Percentiles rank a stretch among this genome's conserved stretches.
phyloP scores from a whole-genome alignment of 2,329 filamentous ascomycete species.

The Stagonosporopsis chrysanthemi region DNA sequence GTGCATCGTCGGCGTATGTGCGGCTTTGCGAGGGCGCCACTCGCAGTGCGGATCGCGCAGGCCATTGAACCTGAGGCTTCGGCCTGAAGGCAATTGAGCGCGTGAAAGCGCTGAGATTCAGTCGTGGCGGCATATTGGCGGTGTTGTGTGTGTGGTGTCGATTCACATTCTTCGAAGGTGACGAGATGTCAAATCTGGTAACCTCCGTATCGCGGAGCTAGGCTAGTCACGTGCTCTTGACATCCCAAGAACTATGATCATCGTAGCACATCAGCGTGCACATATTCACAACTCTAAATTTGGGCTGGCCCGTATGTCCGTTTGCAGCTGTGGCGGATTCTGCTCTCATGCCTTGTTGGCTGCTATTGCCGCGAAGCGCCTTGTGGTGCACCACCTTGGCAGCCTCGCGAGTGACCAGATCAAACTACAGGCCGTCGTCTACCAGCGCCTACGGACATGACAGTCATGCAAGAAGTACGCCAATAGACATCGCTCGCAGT shows the following conservation, averaged over 20 bases:
- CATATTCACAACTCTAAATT: background rate
- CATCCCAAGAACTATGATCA: background rate
- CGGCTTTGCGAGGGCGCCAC: constrained; percentile 39
- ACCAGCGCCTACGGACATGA: background rate
- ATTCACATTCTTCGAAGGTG: constrained; percentile 26
- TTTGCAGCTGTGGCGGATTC: background rate
- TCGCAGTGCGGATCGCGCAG: constrained; percentile 30
- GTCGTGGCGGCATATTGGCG: constrained; percentile 49
- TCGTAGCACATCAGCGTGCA: background rate
- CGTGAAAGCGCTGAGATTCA: constrained; percentile 42
- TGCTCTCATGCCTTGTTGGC: background rate
- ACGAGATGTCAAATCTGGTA: constrained; percentile 23
- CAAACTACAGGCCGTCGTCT: background rate
- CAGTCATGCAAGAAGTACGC: background rate
- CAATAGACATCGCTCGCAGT: background rate
- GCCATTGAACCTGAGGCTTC: constrained; percentile 40
- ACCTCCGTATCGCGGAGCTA: constrained; percentile 13
- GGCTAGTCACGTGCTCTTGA: constrained; percentile 31
- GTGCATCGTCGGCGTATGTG: constrained; percentile 40
- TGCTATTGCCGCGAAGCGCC: background rate
- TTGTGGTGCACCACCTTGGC: background rate
- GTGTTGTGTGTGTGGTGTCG: constrained; percentile 26
- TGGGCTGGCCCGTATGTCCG: background rate
- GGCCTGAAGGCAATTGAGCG: constrained; percentile 45
- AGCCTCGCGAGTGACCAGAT: background rate